Base-by-base conservation (phyloP, 1,139 yeast genomes). In the Yamadazyma conglobata region DNA sequence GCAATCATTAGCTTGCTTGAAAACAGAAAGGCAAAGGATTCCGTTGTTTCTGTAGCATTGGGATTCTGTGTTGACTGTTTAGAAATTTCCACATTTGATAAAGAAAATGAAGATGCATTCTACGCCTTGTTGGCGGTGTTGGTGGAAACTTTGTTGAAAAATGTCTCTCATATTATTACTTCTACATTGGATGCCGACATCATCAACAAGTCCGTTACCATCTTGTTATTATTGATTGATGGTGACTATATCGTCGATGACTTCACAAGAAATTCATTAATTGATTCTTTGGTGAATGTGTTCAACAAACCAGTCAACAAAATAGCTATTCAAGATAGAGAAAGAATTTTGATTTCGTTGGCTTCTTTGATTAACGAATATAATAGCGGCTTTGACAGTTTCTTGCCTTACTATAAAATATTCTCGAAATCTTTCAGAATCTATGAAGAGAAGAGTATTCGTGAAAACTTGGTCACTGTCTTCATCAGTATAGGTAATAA, bases 281-380 rank as follows among this genome's bases (percentile, higher is more conserved):
- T 86, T 18, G 58, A 62, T 8, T 72, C 94, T 0, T 64, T 86
- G 28, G 69, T 82, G 1, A 56, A 64, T 21, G 81, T 85, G 2
- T 59, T 87, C 36, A 80, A 77, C 28, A 80, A 78, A 40, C 81
- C 85, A 3, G 59, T 68, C 4, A 54, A 63, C n/a, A 75, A 71
- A 31, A 65, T 86, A 11, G 70, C 74, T 7, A 52, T 67, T 5
- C 56, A 62, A 7, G 80, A 79, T 35, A 79, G 79, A 44, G 66
- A 74, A 2, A 74, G 76, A 26, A 65, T 86, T 22, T 59, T 87
- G 27, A 64, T 68, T 34, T 73, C 88, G 2, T 59, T 87, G 30
- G 57, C 79, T 0, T 56, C 71, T 1, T 58, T 85, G 30, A 58
- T 85, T 16, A 58, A 58, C 19, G 73, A 68, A 12, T 76, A 69